Percentiles rank a stretch among this genome's conserved stretches.
These are phyloP conservation scores for Cordyceps farinosa DNA, from an alignment of 2,329 filamentous ascomycete species.

Conservation along the genomic window DNA sequence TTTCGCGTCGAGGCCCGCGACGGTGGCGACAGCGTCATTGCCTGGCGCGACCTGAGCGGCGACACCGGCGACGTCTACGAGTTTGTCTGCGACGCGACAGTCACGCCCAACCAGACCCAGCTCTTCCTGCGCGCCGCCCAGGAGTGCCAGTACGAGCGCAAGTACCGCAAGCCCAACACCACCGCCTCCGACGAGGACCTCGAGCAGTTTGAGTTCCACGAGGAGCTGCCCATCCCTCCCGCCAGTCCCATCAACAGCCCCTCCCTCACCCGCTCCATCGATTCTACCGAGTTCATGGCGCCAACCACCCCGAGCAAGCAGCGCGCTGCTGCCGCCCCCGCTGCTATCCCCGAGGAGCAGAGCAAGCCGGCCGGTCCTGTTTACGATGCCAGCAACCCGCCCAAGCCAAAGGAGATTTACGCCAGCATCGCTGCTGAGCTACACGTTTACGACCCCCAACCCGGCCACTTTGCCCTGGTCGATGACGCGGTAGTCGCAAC, in stretches of 20 bases:
- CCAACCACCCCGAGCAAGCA: slow-evolving; percentile 45
- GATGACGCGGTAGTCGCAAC: slow-evolving; percentile 71
- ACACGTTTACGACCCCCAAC: slow-evolving; percentile 88
- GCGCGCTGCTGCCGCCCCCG: slow-evolving; percentile 35
- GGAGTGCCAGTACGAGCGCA: slow-evolving; percentile 97
- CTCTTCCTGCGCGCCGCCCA: slow-evolving; percentile 79
- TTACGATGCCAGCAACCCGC: slow-evolving; percentile 40
- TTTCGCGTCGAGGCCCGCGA: slow-evolving; percentile 81
- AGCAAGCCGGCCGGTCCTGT: slow-evolving; percentile 29
- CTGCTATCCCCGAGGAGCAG: slow-evolving; percentile 29
- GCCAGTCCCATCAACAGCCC: slow-evolving; percentile 62
- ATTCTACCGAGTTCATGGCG: slow-evolving; percentile 56
- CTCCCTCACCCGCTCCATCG: slow-evolving; percentile 49
- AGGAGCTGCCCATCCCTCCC: slow-evolving; percentile 60
- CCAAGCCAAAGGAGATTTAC: slow-evolving; percentile 69
- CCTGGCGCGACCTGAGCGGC: slow-evolving; percentile 92
- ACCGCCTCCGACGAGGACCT: slow-evolving; percentile 80
- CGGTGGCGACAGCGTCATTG: slow-evolving; percentile 78
- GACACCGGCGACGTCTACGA: slow-evolving; percentile 96
- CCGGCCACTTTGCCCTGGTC: slow-evolving; percentile 79
- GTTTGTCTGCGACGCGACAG: slow-evolving; percentile 83
- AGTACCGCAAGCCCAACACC: slow-evolving; percentile 76
- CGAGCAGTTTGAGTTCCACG: slow-evolving; percentile 73
- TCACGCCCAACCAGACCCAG: slow-evolving; percentile 66
- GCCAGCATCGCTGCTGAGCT: slow-evolving; percentile 76